These are phyloP conservation scores for Grammothele lineata DNA, from an alignment of 768 basidiomycete genomes.

Conservation along the genomic window DNA sequence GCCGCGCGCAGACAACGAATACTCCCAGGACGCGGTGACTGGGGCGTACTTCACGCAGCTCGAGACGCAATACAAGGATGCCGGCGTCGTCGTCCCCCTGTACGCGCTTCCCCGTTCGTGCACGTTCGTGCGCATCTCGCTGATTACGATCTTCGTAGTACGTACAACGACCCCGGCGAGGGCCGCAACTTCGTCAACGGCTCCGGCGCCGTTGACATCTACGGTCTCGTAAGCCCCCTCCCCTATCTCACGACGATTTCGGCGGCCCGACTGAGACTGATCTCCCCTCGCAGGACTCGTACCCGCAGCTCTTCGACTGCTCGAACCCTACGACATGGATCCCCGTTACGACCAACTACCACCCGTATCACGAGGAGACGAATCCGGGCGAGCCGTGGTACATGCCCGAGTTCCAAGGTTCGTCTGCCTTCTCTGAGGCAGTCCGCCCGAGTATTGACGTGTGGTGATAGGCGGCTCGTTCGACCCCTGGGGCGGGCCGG, in stretches of 20 bases:
- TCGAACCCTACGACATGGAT: slow-evolving; percentile 66
- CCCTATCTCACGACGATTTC: neutral
- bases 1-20: slow-evolving; percentile 68
- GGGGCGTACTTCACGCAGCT: slow-evolving; percentile 22
- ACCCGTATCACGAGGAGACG: slow-evolving; percentile 51
- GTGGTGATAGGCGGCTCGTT: slow-evolving; percentile 63
- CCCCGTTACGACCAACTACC: slow-evolving; percentile 57
- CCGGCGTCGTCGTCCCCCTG: slow-evolving; percentile 39
- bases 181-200: slow-evolving; percentile 26
- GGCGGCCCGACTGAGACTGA: neutral
- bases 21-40: slow-evolving; percentile 42
- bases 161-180: slow-evolving; percentile 26
- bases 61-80: slow-evolving; percentile 16
- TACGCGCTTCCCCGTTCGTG: neutral
- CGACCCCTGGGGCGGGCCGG: slow-evolving; percentile 81
- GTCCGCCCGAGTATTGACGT: no score
- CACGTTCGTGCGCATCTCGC: neutral
- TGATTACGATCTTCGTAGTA: slow-evolving; percentile 8
- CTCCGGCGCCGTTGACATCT: slow-evolving; percentile 28
- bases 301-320: slow-evolving; percentile 80
- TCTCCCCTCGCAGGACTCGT: slow-evolving; percentile 50
- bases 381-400: slow-evolving; percentile 60
- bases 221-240: slow-evolving; percentile 20
- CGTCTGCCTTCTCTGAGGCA: no score
- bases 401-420: slow-evolving; percentile 46